Evolutionary conservation across 257 asterid genomes (phyloP).

Genomic region (Jacaranda copaia): DNA sequence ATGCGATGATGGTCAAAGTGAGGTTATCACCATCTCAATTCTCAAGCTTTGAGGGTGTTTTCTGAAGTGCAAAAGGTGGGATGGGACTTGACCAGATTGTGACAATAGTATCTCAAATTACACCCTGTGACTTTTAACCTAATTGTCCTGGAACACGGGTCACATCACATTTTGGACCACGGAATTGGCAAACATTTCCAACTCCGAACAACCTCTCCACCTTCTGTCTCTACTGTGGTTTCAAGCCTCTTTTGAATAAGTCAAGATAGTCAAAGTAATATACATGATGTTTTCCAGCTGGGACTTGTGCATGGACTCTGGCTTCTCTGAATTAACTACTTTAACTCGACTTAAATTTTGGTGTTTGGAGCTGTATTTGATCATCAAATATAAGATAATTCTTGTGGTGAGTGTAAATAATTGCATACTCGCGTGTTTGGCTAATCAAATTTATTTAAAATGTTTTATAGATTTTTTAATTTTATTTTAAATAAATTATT

Average conservation of each 20-base stretch:
- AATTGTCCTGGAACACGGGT: constrained; percentile 10
- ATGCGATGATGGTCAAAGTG: constrained; percentile 13
- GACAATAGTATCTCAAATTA: neutral
- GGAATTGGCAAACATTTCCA: constrained; percentile 15
- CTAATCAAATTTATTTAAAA: neutral
- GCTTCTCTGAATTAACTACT: neutral
- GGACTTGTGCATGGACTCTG: neutral
- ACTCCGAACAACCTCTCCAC: neutral
- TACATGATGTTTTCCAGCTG: neutral
- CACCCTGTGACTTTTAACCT: neutral
- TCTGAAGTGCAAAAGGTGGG: neutral
- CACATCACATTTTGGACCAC: constrained; percentile 12
- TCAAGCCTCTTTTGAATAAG: constrained; percentile 12
- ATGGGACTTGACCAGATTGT: constrained; percentile 11
- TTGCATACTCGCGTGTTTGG: neutral
- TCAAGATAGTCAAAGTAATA: neutral
- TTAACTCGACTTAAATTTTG: constrained; percentile 17
- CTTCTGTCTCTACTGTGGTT: neutral
- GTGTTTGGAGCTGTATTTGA: neutral
- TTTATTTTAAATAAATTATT: neutral
- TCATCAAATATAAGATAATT: neutral
- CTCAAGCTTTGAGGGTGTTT: neutral
- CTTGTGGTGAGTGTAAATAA: neutral
- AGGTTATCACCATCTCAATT: neutral
- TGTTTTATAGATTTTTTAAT: neutral